Percentiles rank a stretch among this genome's conserved stretches.
phyloP scores from a whole-genome alignment of 345 rosid species.

The Salix brachista region DNA sequence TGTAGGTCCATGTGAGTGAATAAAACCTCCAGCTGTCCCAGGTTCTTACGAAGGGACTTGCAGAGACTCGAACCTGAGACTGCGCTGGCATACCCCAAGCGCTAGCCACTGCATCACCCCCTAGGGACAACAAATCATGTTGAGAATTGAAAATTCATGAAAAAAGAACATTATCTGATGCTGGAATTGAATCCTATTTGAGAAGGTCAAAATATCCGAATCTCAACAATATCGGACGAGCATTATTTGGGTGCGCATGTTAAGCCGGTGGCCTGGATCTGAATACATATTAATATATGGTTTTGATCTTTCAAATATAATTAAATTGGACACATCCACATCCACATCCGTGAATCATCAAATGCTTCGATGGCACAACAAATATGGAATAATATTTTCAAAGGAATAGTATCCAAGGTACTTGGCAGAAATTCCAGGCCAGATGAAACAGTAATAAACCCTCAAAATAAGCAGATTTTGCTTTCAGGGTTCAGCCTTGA shows the following conservation, averaged over 20 bases:
- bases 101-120: no score
- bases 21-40: no score
- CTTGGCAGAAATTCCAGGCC: not conserved
- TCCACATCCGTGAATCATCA: not conserved
- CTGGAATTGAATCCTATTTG: no score
- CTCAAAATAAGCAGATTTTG: no score
- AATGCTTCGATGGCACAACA: not conserved
- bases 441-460: not conserved
- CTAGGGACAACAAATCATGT: not conserved
- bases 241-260: not conserved
- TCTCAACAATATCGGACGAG: not conserved
- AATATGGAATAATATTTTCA: not conserved
- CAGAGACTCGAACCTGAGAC: no score
- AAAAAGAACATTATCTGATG: no score
- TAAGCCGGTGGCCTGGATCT: not conserved
- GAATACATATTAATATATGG: not conserved
- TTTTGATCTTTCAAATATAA: not conserved
- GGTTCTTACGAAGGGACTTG: no score
- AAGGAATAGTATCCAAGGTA: slow-evolving; percentile 4
- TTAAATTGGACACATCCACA: not conserved
- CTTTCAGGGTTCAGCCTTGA: no score
- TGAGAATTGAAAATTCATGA: not conserved
- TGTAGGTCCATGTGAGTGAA: no score
- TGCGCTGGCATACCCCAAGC: no score
- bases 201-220: not conserved